These are phyloP conservation scores for Pulveroboletus sp. DNA, from an alignment of 768 basidiomycete genomes.

Conservation along the genomic window DNA sequence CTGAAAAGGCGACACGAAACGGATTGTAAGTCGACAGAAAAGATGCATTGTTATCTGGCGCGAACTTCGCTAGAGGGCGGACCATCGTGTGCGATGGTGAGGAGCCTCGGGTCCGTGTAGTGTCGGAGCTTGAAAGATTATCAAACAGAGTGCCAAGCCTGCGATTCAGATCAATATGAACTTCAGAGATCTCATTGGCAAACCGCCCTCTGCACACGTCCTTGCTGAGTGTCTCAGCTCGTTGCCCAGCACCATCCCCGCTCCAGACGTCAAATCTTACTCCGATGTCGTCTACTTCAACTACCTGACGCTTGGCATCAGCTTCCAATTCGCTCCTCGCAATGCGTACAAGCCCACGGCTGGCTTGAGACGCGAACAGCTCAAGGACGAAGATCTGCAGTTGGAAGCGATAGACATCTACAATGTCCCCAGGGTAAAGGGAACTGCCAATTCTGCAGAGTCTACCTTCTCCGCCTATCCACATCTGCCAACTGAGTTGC, in stretches of 20 bases:
- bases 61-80: conserved; percentile 19
- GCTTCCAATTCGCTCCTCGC: conserved; percentile 68
- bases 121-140: conserved; percentile 23
- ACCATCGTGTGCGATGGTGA: conserved; percentile 17
- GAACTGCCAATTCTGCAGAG: conserved; percentile 43
- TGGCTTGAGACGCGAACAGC: conserved; percentile 42
- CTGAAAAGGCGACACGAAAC: conserved; percentile 1
- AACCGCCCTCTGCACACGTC: conserved; percentile 43
- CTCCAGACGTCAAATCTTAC: conserved; percentile 72
- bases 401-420: conserved; percentile 82
- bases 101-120: conserved; percentile 1
- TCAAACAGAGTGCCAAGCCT: background rate
- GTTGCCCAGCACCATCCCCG: conserved; percentile 27
- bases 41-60: conserved; percentile 12
- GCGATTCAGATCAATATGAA: conserved; percentile 7
- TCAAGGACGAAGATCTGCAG: conserved; percentile 47
- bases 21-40: conserved; percentile 6
- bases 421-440: conserved; percentile 47
- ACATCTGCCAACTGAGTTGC: conserved; percentile 47
- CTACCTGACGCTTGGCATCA: conserved; percentile 75
- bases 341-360: conserved; percentile 57
- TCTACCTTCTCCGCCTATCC: conserved; percentile 57
- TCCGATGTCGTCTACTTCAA: conserved; percentile 85
- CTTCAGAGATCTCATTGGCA: conserved; percentile 45
- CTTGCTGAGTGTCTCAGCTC: conserved; percentile 42